Percentiles rank a stretch among this genome's conserved stretches.
phyloP scores from a whole-genome alignment of 2,329 filamentous ascomycete genomes.

The Colletotrichum destructivum region DNA sequence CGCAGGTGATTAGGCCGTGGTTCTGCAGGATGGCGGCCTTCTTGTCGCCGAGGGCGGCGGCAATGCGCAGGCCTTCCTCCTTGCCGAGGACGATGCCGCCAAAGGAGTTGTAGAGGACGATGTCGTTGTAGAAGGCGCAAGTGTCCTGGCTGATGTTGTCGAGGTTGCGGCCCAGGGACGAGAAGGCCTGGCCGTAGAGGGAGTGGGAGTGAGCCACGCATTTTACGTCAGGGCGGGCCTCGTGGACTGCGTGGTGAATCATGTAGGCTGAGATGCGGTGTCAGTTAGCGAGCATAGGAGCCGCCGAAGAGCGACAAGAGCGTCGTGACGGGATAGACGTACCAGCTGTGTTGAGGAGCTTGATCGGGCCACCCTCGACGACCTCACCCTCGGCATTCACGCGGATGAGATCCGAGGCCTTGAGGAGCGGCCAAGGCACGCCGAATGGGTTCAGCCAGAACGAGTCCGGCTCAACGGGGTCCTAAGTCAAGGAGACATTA shows the following conservation, averaged over 20 bases:
- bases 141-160: constrained; percentile 78
- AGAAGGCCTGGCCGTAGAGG: constrained; percentile 71
- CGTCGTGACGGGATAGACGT: background rate
- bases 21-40: constrained; percentile 70
- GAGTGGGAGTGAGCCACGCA: constrained; percentile 70
- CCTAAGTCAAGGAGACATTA: constrained; percentile 19
- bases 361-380: constrained; percentile 69
- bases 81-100: constrained; percentile 67
- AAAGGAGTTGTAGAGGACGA: constrained; percentile 62
- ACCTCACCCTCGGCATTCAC: constrained; percentile 74
- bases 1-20: constrained; percentile 69
- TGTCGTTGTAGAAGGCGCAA: constrained; percentile 71
- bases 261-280: constrained; percentile 55
- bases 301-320: background rate
- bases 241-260: constrained; percentile 66
- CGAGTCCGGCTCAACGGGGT: constrained; percentile 72
- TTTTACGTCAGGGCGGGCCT: constrained; percentile 67
- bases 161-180: constrained; percentile 71
- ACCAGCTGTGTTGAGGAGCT: constrained; percentile 39
- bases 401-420: constrained; percentile 76
- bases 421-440: constrained; percentile 73
- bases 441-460: constrained; percentile 81
- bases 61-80: constrained; percentile 67
- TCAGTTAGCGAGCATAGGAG: background rate
- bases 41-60: constrained; percentile 60